These are phyloP conservation scores for Trametes meyenii DNA, from an alignment of 768 basidiomycete species.

Conservation along the genomic window DNA sequence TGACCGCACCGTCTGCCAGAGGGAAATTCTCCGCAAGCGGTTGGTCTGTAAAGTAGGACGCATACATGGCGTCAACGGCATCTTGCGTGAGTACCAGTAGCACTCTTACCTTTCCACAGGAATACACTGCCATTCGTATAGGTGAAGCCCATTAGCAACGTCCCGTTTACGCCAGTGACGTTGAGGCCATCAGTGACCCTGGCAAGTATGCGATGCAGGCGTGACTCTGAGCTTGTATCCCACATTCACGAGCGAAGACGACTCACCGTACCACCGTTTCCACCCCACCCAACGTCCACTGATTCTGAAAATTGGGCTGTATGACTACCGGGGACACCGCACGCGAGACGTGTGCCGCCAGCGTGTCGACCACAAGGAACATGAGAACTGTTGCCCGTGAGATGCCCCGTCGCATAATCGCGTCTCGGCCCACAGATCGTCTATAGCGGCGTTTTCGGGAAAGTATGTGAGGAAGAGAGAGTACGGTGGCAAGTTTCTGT, in stretches of 20 bases:
- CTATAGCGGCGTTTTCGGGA: too few relatives aligned
- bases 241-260: too few relatives aligned
- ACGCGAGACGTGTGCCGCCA: too few relatives aligned
- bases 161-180: background rate
- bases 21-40: background rate
- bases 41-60: background rate
- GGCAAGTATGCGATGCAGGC: background rate
- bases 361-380: too few relatives aligned
- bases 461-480: too few relatives aligned
- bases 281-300: background rate
- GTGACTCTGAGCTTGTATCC: background rate
- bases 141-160: background rate
- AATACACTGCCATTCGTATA: background rate
- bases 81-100: background rate
- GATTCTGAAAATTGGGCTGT: background rate
- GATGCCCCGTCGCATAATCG: too few relatives aligned
- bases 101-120: background rate
- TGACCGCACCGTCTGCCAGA: background rate
- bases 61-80: background rate
- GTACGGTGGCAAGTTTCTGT: too few relatives aligned
- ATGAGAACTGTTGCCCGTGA: too few relatives aligned
- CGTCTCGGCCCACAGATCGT: too few relatives aligned
- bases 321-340: background rate
- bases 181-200: background rate
- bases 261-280: conserved; percentile 1